Evolutionary conservation across 495 filamentous ascomycete genomes (phyloP).

Genomic region (Penicillium samsonianum): DNA sequence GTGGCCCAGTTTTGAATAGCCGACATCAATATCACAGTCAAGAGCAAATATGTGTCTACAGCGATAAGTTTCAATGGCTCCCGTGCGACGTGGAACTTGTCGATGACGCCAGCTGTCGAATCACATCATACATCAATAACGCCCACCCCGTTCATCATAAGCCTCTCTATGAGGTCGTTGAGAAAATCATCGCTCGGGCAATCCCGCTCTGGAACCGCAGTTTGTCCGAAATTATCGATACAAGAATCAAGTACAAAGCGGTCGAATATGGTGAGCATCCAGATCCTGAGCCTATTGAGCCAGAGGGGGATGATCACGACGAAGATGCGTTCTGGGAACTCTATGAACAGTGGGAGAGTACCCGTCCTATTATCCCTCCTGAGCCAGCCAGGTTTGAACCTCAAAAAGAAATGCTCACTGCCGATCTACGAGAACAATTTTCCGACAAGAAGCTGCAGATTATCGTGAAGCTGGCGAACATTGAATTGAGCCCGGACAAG

Average conservation of each 20-base stretch:
- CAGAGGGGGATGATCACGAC: conserved; percentile 8
- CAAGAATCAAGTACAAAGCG: conserved; percentile 19
- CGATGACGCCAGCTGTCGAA: conserved; percentile 28
- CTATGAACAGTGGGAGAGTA: no score
- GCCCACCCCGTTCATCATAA: conserved; percentile 50
- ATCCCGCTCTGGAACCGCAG: conserved; percentile 57
- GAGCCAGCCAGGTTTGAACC: conserved; percentile 30
- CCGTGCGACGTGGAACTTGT: conserved; percentile 54
- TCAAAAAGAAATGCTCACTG: no score
- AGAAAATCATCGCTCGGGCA: conserved; percentile 47
- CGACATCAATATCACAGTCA: no score
- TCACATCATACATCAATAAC: conserved; percentile 62
- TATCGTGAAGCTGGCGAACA: conserved; percentile 65
- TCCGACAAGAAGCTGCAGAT: conserved; percentile 52
- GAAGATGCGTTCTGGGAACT: no score
- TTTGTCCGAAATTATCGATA: not conserved
- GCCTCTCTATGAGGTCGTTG: conserved; percentile 53
- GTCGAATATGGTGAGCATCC: conserved; percentile 21
- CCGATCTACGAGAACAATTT: conserved; percentile 31
- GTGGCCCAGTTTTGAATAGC: no score
- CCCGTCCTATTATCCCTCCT: conserved; percentile 29
- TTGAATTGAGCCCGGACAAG: conserved; percentile 60
- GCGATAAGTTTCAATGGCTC: conserved; percentile 57
- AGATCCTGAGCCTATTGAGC: conserved; percentile 8
- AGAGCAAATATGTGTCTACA: not conserved